Conservation (phyloP, 306 rosid genomes). For the barrel medic (Medicago truncatula) region DNA sequence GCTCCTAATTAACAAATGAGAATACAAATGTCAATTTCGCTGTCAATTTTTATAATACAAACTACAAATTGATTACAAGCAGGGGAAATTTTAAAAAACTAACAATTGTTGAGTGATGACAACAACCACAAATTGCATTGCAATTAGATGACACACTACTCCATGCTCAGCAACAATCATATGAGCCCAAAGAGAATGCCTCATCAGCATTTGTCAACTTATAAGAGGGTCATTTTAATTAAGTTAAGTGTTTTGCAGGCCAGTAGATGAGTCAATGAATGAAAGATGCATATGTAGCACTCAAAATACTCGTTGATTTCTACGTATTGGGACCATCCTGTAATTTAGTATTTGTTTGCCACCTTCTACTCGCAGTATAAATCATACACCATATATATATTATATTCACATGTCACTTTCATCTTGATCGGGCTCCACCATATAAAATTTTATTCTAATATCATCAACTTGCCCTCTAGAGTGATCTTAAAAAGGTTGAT, state of each 20-base stretch:
- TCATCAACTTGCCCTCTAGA: conserved; percentile 39
- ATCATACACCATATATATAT: conserved; percentile 22
- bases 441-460: conserved; percentile 29
- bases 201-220: conserved; percentile 44
- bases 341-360: conserved; percentile 31
- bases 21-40: conserved; percentile 32
- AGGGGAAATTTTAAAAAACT: background rate
- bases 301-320: conserved; percentile 39
- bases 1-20: conserved; percentile 5
- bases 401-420: conserved; percentile 32
- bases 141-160: conserved; percentile 38
- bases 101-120: conserved; percentile 41
- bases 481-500: conserved; percentile 19
- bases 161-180: conserved; percentile 42
- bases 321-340: conserved; percentile 49
- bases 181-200: conserved; percentile 45
- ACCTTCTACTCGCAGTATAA: conserved; percentile 24
- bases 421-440: conserved; percentile 24
- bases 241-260: conserved; percentile 50
- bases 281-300: conserved; percentile 48
- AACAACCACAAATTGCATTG: conserved; percentile 43
- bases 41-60: conserved; percentile 22
- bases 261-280: conserved; percentile 39
- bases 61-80: conserved; percentile 7
- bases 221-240: conserved; percentile 40